phyloP scores from a whole-genome alignment of 2,329 filamentous ascomycete species.

The Botrytis cinerea region DNA sequence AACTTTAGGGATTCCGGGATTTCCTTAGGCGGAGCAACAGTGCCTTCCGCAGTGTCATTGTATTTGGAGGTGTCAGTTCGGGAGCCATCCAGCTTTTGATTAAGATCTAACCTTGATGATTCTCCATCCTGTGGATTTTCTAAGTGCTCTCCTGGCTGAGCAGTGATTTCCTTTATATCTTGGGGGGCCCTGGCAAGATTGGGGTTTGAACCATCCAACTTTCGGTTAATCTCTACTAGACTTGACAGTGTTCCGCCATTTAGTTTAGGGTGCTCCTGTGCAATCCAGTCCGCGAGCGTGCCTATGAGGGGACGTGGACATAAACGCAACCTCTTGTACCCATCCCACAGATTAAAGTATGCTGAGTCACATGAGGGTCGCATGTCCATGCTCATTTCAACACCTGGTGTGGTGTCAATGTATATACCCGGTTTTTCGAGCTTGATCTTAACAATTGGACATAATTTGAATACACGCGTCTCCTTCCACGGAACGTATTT shows the following conservation, averaged over 20 bases:
- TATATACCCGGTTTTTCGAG: slow-evolving; percentile 22
- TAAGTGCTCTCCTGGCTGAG: not conserved
- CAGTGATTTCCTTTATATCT: not conserved
- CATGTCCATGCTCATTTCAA: slow-evolving; percentile 14
- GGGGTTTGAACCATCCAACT: not conserved
- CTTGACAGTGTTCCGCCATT: not conserved
- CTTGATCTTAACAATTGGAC: slow-evolving; percentile 11
- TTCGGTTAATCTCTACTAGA: not conserved
- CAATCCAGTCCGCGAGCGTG: slow-evolving; percentile 37
- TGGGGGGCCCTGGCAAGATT: too few species aligned
- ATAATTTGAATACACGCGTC: too few species aligned
- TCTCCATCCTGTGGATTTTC: not conserved
- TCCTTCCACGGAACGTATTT: not conserved
- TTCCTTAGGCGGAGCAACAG: not conserved
- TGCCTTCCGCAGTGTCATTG: not conserved
- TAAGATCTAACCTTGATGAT: not conserved
- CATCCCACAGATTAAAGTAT: slow-evolving; percentile 15
- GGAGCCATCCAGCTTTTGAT: not conserved
- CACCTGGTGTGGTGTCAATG: slow-evolving; percentile 11
- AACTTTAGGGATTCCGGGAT: not conserved
- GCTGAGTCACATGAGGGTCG: slow-evolving; percentile 4
- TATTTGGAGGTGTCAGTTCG: not conserved
- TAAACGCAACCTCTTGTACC: slow-evolving; percentile 15
- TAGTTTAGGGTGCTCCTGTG: slow-evolving; percentile 10
- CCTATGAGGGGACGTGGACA: slow-evolving; percentile 35